phyloP scores from a whole-genome alignment of 2,329 filamentous ascomycete species.

The Scedosporium aurantiacum region DNA sequence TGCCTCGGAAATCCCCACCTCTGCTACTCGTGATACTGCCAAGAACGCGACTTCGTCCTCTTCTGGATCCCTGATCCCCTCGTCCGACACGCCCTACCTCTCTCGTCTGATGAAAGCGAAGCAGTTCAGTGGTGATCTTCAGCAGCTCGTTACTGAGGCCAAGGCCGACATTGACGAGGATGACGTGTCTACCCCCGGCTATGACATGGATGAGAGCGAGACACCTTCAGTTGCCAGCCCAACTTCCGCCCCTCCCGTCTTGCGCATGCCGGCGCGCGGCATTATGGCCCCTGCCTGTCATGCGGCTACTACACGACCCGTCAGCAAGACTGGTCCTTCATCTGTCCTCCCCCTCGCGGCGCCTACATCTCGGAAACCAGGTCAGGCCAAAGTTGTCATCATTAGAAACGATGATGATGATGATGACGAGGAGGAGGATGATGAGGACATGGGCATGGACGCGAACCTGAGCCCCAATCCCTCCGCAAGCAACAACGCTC shows the following conservation, averaged over 20 bases:
- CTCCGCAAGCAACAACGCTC: conserved; percentile 62
- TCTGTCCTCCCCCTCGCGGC: not conserved
- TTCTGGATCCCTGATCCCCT: conserved; percentile 32
- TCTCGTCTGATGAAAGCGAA: conserved; percentile 52
- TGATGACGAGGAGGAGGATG: not conserved
- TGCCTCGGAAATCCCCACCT: conserved; percentile 8
- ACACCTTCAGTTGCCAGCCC: conserved; percentile 4
- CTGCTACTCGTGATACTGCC: not conserved
- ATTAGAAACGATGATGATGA: conserved; percentile 24
- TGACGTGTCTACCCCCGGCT: conserved; percentile 36
- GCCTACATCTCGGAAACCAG: not conserved
- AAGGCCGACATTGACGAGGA: conserved; percentile 42
- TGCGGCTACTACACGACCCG: not conserved
- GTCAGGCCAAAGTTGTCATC: not conserved
- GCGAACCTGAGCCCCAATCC: conserved; percentile 59
- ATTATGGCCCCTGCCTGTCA: not conserved
- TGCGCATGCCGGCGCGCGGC: no score
- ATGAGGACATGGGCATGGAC: conserved; percentile 43
- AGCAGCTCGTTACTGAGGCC: conserved; percentile 46
- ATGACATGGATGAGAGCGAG: conserved; percentile 40
- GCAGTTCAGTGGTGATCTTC: conserved; percentile 50
- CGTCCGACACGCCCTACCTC: conserved; percentile 53
- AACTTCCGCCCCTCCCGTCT: not conserved
- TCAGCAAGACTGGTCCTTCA: not conserved
- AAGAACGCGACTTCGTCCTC: not conserved